Evolutionary conservation across 495 filamentous ascomycete genomes (phyloP), one percentile per base, ranked within the genome.

Genomic region (Aspergillus cavernicola): DNA sequence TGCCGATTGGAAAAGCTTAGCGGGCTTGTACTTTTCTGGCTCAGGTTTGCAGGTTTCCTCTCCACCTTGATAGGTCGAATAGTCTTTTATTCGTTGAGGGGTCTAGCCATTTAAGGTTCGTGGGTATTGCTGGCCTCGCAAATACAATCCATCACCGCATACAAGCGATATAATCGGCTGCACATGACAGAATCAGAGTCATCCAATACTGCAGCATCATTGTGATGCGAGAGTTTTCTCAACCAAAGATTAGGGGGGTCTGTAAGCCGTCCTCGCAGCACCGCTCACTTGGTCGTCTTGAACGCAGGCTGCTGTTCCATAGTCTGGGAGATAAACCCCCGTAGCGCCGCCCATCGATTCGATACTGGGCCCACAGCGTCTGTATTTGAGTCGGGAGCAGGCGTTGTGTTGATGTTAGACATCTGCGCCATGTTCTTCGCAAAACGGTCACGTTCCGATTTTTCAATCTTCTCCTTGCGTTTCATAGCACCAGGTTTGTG

Each of bases 371-470:
- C 32, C 57, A 18, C 60, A 7, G 40, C 49, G 13, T 44, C 59
- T 19, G 39, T n/a, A 28, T 54, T 52, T 32, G 54, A 55, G 37
- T 37, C 53, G 41, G 60, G 12, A 29, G 51, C 45, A 15, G 64
- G 26, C 32, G 50, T 45, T 33, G 63, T 13, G 18, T 61, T 59
- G 10, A 69, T 71, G 59, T 31, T 65, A 35, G 55, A 79, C 77
- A 60, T 69, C 52, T 82, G 77, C 33, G 87, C 90, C 77, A 97
- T 71, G 67, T 91, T 96, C 69, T 74, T 79, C 51, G 80, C 83
- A 63, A 96, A 96, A 52, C 92, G 75, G 67, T 89, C 83, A 64
- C 86, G 82, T 78, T 97, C 92, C 57, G 75, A 67, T 67, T 72
- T 80, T 45, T 95, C 86, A 23, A 96, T 35, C 66, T 80, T 83